A percentile compares a stretch with the other conserved stretches of the same genome.
Conservation (phyloP, 2,329 filamentous ascomycete genomes). For the Ophiocordyceps camponoti-rufipedis region DNA sequence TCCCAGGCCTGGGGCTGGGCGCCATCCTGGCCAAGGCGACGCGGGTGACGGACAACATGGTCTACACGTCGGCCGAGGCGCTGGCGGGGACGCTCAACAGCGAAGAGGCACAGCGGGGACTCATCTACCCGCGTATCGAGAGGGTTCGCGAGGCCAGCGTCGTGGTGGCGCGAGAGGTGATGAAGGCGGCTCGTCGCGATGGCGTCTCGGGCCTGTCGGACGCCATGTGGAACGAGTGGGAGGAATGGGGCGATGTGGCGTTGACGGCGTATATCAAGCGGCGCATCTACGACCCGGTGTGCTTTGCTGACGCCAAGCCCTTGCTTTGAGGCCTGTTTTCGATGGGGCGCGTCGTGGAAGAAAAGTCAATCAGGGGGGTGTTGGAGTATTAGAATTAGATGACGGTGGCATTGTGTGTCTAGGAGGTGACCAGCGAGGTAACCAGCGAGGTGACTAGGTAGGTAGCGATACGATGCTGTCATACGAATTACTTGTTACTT, state of each 20-base stretch:
- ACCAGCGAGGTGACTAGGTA: too few species aligned
- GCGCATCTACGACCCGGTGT: conserved; percentile 39
- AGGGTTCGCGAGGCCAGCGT: conserved; percentile 84
- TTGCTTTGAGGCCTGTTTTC: too few species aligned
- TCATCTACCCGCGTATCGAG: conserved; percentile 82
- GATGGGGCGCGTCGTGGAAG: too few species aligned
- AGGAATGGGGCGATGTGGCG: conserved; percentile 49
- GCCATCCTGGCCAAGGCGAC: conserved; percentile 81
- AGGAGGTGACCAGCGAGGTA: too few species aligned
- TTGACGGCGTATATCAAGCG: conserved; percentile 42
- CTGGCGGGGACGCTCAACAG: conserved; percentile 61
- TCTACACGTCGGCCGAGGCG: conserved; percentile 79
- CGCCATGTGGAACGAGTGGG: conserved; percentile 53
- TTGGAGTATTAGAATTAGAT: too few species aligned
- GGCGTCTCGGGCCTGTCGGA: conserved; percentile 55
- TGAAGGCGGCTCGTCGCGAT: conserved; percentile 74
- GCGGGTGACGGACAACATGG: conserved; percentile 84
- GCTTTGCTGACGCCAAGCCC: conserved; percentile 18
- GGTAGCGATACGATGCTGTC: too few species aligned
- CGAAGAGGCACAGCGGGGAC: conserved; percentile 64
- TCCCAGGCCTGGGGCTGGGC: conserved; percentile 87
- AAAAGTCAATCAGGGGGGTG: too few species aligned
- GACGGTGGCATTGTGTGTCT: too few species aligned
- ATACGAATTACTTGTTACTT: too few species aligned
- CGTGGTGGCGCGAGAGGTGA: conserved; percentile 75